Conservation (phyloP, 257 asterid species). For the Capsicum pubescens region DNA sequence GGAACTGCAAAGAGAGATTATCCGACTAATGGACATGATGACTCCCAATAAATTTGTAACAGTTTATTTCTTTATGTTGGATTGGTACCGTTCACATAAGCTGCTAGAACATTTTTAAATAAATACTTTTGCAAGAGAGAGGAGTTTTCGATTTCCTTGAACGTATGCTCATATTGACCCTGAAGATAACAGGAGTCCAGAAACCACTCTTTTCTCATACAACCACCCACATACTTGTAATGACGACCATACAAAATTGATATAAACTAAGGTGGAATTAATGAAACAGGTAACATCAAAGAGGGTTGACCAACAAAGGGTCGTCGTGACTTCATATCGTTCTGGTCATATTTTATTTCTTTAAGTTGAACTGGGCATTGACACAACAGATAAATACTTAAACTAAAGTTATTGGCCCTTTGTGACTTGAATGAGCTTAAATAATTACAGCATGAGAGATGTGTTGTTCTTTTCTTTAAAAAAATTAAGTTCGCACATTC, state of each 20-base stretch:
- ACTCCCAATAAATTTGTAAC: neutral
- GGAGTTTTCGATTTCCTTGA: neutral
- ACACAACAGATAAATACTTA: neutral
- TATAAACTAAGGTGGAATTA: neutral
- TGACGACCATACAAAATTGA: neutral
- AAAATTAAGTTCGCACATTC: neutral
- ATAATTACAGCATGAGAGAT: constrained; percentile 9
- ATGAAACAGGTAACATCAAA: neutral
- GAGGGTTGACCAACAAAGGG: neutral
- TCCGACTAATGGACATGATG: neutral
- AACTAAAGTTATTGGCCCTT: neutral
- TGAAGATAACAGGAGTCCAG: neutral
- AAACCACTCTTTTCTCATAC: constrained; percentile 12
- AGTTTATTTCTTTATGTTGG: neutral
- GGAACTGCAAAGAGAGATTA: neutral
- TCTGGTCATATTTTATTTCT: neutral
- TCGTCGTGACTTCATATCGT: neutral
- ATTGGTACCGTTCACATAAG: neutral
- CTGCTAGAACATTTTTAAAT: neutral
- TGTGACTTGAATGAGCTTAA: neutral
- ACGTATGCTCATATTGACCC: neutral
- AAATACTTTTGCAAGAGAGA: neutral
- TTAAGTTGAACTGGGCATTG: neutral
- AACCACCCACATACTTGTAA: neutral
- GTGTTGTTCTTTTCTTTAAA: neutral